A percentile compares a stretch with the other conserved stretches of the same genome.
phyloP scores from a whole-genome alignment of 148 eudicot genomes.

The Fagopyrum homotropicum region DNA sequence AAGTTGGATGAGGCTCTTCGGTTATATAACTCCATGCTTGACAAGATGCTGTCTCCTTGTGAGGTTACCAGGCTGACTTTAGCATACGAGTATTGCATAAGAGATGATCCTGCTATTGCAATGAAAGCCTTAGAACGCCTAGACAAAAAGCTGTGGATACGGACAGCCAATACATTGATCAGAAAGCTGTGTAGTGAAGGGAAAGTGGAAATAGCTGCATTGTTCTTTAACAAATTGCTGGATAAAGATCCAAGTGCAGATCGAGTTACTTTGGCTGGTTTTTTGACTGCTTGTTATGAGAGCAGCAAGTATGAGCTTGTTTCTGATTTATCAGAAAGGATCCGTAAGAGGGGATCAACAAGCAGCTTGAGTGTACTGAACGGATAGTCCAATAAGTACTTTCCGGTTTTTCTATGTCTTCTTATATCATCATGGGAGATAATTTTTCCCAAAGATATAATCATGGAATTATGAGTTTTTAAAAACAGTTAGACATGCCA shows the following conservation, averaged over 20 bases:
- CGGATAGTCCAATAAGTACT: not conserved
- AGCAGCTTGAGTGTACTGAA: conserved; percentile 1
- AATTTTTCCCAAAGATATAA: not conserved
- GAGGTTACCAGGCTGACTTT: conserved; percentile 81
- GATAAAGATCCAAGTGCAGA: conserved; percentile 53
- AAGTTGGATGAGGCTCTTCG: conserved; percentile 64
- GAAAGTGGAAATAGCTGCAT: conserved; percentile 61
- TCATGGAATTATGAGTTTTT: not conserved
- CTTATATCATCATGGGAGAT: not conserved
- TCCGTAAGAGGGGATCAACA: conserved; percentile 26
- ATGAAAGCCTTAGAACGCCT: conserved; percentile 44
- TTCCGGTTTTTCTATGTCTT: not conserved
- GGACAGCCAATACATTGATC: conserved; percentile 60
- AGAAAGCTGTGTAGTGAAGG: conserved; percentile 85
- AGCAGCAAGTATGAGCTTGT: conserved; percentile 56
- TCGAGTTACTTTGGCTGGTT: conserved; percentile 65
- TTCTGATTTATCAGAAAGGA: conserved; percentile 55
- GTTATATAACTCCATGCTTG: conserved; percentile 57
- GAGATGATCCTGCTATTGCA: conserved; percentile 34
- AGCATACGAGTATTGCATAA: conserved; percentile 76
- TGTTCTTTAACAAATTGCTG: conserved; percentile 52
- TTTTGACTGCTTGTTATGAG: conserved; percentile 73
- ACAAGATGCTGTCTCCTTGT: conserved; percentile 57
- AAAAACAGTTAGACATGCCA: not conserved
- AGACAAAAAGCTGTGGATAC: conserved; percentile 68